These are phyloP conservation scores for Brasenia schreberi DNA, from an alignment of 164 flowering plant genomes.

Conservation along the genomic window DNA sequence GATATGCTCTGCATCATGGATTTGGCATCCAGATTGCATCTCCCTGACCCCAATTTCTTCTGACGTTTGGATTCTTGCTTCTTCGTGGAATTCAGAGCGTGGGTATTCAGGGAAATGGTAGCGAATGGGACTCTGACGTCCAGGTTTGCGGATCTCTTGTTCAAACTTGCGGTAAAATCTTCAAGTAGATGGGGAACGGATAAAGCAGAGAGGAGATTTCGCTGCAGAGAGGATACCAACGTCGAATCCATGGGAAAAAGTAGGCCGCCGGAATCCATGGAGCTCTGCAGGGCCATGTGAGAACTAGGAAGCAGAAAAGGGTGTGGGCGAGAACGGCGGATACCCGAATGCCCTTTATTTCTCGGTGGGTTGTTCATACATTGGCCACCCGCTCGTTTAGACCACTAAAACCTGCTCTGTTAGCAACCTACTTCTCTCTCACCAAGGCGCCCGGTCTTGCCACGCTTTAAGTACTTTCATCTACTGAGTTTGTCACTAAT, in stretches of 20 bases:
- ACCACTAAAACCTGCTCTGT: too few species aligned
- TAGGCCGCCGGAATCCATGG: too few species aligned
- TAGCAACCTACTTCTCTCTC: too few species aligned
- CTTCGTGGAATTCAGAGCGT: not conserved
- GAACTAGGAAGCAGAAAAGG: too few species aligned
- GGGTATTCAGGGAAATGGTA: not conserved
- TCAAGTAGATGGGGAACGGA: not conserved
- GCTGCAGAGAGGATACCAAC: not conserved
- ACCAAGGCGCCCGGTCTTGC: too few species aligned
- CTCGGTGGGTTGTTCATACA: too few species aligned
- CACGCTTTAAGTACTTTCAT: too few species aligned
- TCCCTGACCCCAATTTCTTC: conserved; percentile 19
- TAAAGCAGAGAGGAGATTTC: not conserved
- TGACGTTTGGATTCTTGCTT: conserved; percentile 10
- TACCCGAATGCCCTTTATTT: too few species aligned
- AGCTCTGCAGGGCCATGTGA: too few species aligned
- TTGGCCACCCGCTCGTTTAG: too few species aligned
- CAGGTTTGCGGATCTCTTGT: not conserved
- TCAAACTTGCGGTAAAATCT: not conserved
- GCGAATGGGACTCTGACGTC: not conserved
- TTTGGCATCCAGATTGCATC: conserved; percentile 17
- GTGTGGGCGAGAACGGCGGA: too few species aligned
- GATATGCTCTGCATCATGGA: conserved; percentile 34
- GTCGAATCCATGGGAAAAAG: not conserved
- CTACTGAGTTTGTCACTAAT: too few species aligned